These are phyloP conservation scores for Staphylotrichum longicolle DNA, from an alignment of 495 filamentous ascomycete genomes.

Conservation along the genomic window DNA sequence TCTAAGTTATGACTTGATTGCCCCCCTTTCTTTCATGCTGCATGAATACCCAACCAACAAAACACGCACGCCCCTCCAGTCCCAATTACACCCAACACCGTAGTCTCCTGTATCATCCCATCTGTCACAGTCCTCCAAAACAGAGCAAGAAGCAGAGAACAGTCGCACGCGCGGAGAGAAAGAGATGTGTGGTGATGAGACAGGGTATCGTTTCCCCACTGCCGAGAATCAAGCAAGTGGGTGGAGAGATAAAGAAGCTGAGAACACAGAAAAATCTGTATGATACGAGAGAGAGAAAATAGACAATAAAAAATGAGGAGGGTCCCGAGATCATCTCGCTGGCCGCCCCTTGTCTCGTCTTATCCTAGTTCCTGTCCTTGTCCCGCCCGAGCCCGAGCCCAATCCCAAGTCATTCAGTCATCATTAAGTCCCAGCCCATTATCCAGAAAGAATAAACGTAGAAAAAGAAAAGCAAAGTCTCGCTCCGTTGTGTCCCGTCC, in stretches of 20 bases:
- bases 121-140: not conserved
- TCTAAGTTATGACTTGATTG: too few relatives aligned
- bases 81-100: not conserved
- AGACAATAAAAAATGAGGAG: slow-evolving; percentile 12
- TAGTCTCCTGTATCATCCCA: too few relatives aligned
- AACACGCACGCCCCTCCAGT: too few relatives aligned
- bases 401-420: slow-evolving; percentile 22
- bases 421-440: slow-evolving; percentile 21
- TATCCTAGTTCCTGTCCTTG: slow-evolving; percentile 1
- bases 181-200: slow-evolving; percentile 13
- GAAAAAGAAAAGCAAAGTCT: not conserved
- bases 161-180: not conserved
- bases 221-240: slow-evolving; percentile 6
- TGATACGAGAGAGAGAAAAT: slow-evolving; percentile 6
- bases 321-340: not conserved
- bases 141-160: slow-evolving; percentile 1
- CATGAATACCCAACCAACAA: too few relatives aligned
- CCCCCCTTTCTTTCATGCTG: too few relatives aligned
- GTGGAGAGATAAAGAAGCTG: slow-evolving; percentile 7
- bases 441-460: not conserved
- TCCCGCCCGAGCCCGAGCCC: not conserved
- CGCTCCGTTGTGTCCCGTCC: not conserved
- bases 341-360: not conserved
- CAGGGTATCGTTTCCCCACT: slow-evolving; percentile 22
- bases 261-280: slow-evolving; percentile 15